phyloP scores from a whole-genome alignment of 352 stramenopile species.

The Pythium sp. region DNA sequence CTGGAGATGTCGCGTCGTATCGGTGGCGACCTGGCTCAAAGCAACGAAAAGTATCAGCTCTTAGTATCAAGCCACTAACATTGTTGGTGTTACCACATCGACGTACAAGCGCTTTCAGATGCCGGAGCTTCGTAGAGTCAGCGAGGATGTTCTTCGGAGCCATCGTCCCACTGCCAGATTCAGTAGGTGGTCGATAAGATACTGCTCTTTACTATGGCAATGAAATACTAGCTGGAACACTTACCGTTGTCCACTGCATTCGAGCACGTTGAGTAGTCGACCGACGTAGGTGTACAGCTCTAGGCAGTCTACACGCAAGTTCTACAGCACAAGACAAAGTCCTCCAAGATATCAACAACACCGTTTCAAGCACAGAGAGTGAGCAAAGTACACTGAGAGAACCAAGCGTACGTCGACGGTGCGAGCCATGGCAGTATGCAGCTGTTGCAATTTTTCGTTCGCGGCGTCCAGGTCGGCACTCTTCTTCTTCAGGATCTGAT shows the following conservation, averaged over 20 bases:
- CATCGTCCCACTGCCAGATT: slow-evolving; percentile 8
- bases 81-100: neutral
- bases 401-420: slow-evolving; percentile 42
- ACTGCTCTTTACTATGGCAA: neutral
- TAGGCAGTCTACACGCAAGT: slow-evolving; percentile 59
- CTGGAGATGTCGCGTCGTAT: slow-evolving; percentile 31
- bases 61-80: neutral
- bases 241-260: slow-evolving; percentile 22
- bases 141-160: slow-evolving; percentile 75
- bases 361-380: neutral
- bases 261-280: slow-evolving; percentile 28
- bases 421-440: slow-evolving; percentile 29
- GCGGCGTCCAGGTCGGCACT: slow-evolving; percentile 32
- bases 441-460: slow-evolving; percentile 35
- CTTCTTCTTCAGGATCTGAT: slow-evolving; percentile 60
- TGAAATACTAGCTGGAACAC: neutral
- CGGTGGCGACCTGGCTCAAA: slow-evolving; percentile 39
- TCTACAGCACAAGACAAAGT: slow-evolving; percentile 26
- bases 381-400: neutral
- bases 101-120: slow-evolving; percentile 69
- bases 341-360: neutral
- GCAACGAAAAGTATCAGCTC: neutral
- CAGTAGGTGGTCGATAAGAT: neutral
- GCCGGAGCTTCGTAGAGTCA: slow-evolving; percentile 59
- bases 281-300: slow-evolving; percentile 69